Base-by-base conservation (phyloP, 345 rosid species). In the Populus deltoides region DNA sequence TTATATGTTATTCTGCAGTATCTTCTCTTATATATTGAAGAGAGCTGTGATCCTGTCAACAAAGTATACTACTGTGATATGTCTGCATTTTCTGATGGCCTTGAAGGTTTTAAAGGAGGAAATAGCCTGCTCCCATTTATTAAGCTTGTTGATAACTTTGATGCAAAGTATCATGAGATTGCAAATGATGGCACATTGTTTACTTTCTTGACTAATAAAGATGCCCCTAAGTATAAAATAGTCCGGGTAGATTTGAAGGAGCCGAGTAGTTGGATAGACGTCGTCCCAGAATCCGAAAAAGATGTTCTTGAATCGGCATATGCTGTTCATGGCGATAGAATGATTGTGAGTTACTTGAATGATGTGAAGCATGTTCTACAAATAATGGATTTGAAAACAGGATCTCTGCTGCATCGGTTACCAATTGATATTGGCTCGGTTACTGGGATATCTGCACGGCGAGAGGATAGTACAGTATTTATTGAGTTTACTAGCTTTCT, bases 401-500 rank as follows among this genome's bases (percentile, higher is more conserved):
- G 99, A 49, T 86, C 92, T 35, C 38, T 91, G 79, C 86, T 92
- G 82, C 95, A 96, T 69, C 87, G 77, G 31, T 83, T 96, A 71
- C 97, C 97, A 29, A 85, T 93, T 78, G 97, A 88, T 72, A 93
- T 96, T 77, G 99, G 99, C 33, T 76, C 98, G 0, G 91, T 96
- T 2, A 12, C 49, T 75, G 91, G 90, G 45, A 83, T 92, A 63
- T 89, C 90, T 75, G 97, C 89, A 70, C 88, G 92, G 6, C 90
- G 97, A 29, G 83, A 87, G 78, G 92, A 96, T 73, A 81, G 76
- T 17, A 43, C 73, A 38, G 81, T 88, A 80, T 93, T 96, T 80
- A 16, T 96, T 76, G 83, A 80, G 75, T 96, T 96, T 80, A 88
- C 92, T 57, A 90, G 97, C 86, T 96, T 96, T 86, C 94, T 96